Evolutionary conservation across 495 filamentous ascomycete species (phyloP).

Genomic region (Trichoderma virens): DNA sequence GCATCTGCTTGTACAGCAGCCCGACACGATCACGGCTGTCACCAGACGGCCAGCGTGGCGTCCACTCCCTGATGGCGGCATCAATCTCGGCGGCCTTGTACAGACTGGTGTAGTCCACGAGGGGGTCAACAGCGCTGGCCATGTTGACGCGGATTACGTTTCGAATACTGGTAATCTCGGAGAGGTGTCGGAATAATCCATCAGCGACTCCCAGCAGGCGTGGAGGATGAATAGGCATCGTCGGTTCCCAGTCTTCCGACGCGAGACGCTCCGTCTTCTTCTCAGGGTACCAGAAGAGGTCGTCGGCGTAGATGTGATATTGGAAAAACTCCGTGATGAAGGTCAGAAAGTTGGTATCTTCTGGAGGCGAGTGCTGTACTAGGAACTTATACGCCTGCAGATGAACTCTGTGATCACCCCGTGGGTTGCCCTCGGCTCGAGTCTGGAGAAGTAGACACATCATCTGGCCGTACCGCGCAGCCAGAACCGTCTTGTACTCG

Average conservation of each 20-base stretch:
- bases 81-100: conserved; percentile 74
- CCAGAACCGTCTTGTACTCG: conserved; percentile 43
- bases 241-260: conserved; percentile 55
- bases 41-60: conserved; percentile 58
- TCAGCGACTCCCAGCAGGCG: conserved; percentile 81
- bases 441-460: conserved; percentile 76
- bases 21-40: conserved; percentile 69
- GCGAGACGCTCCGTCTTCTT: conserved; percentile 42
- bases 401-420: conserved; percentile 74
- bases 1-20: conserved; percentile 79
- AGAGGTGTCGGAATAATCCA: conserved; percentile 73
- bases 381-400: conserved; percentile 69
- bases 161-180: conserved; percentile 70
- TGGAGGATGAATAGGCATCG: conserved; percentile 67
- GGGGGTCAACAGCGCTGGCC: conserved; percentile 52
- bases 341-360: conserved; percentile 58
- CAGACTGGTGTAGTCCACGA: conserved; percentile 66
- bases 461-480: conserved; percentile 65
- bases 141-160: conserved; percentile 67
- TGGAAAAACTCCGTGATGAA: conserved; percentile 93
- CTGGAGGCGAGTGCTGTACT: conserved; percentile 50
- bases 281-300: conserved; percentile 62
- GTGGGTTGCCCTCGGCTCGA: conserved; percentile 67
- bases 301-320: conserved; percentile 79
- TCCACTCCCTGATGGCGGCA: conserved; percentile 66